Evolutionary conservation across 768 basidiomycete genomes (phyloP), one percentile per base, ranked within the genome.

Genomic region (Leccinum subgranulosum): DNA sequence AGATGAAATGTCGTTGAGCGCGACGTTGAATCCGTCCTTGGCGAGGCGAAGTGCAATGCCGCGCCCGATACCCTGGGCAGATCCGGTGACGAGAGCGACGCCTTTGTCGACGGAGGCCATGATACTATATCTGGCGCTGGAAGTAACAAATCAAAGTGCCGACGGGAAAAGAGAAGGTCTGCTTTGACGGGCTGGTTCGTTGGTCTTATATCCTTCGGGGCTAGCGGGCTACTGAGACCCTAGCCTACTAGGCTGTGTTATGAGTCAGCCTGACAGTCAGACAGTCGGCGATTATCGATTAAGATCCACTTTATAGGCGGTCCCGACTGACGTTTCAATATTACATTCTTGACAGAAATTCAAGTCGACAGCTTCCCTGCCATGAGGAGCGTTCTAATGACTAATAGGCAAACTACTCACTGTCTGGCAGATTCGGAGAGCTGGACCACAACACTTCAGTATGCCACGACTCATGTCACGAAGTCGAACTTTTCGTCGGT

Each of bases 61-160:
- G 11, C 23, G 57, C 1, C 71, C 73, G 28, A 72, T 65, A 23
- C 70, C 67, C 49, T 65, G 67, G 1, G 64, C 69, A 4, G 68
- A 63, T 29, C 69, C 69, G 17, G 68, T 72, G 36, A 73, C 56
- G 25, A 74, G 60, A 1, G 71, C 69, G 28, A 66, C 55, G 12
- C 76, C 36, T 17, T 36, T 36, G 8, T 36, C 71, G 21, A 21
- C 10, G 6, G 43, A 45, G 17, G 17, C 36, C 36, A 39, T 39
- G 36, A 39, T 39, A 39, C 9, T 39, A 17, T 39, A 39, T 39
- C 9, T 14, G 15, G 33, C 17, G 17, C 9, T 39, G 17, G 17
- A 39, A 39, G 36, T 3, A n/a, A n/a, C 17, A 7, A 2, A 5
- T 9, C 17, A n/a, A 39, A 39, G 36, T 39, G 17, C 17, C 8